Conservation (phyloP, 2,329 filamentous ascomycete species). For the Orbilia brochopaga region DNA sequence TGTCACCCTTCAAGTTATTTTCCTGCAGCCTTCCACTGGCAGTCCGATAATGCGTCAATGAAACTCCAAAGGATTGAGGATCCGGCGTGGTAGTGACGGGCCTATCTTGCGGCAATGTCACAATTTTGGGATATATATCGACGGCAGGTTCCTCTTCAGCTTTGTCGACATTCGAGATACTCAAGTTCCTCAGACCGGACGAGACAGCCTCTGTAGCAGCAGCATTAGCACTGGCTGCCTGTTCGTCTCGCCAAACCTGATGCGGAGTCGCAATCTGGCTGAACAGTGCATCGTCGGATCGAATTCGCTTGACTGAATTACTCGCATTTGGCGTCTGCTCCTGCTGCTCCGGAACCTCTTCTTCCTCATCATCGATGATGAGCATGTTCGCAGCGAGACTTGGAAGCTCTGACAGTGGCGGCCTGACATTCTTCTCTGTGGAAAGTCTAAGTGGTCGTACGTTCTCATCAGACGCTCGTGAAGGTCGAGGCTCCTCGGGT, state of each 20-base stretch:
- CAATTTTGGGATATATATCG: constrained; percentile 15
- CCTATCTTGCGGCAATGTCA: constrained; percentile 6
- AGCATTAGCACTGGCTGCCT: not conserved
- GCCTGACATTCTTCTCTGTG: constrained; percentile 32
- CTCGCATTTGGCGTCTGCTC: constrained; percentile 15
- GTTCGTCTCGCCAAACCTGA: constrained; percentile 42
- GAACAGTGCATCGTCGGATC: constrained; percentile 41
- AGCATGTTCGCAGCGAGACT: constrained; percentile 17
- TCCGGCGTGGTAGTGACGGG: constrained; percentile 7
- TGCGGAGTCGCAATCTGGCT: constrained; percentile 38
- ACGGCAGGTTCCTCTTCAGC: constrained; percentile 10
- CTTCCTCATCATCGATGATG: constrained; percentile 27
- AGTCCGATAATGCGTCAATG: constrained; percentile 1
- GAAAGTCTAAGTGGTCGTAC: constrained; percentile 8
- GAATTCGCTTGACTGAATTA: constrained; percentile 23
- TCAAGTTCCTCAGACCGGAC: constrained; percentile 28
- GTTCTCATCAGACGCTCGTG: constrained; percentile 30
- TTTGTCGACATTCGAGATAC: constrained; percentile 30
- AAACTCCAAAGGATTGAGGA: constrained; percentile 5
- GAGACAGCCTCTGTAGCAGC: constrained; percentile 10
- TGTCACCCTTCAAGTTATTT: constrained; percentile 30
- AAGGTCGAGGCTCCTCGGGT: constrained; percentile 11
- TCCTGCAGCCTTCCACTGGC: constrained; percentile 34
- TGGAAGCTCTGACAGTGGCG: constrained; percentile 38
- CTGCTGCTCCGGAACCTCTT: too few species aligned